Evolutionary conservation across 176 grass and related monocot genomes (phyloP).

Genomic region (Oryza meyeriana): DNA sequence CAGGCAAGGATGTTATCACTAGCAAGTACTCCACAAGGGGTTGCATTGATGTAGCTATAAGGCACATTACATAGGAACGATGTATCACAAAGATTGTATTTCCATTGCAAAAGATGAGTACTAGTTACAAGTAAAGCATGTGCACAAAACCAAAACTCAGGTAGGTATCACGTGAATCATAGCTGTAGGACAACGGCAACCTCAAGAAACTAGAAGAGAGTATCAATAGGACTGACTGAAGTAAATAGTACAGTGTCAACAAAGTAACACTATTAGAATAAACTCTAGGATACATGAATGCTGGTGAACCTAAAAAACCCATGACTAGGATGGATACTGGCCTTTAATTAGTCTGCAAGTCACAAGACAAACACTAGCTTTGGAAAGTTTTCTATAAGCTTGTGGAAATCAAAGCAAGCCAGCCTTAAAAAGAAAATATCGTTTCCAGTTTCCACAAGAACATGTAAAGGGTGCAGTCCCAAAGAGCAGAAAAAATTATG

Average conservation of each 20-base stretch:
- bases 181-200: not conserved
- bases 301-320: not conserved
- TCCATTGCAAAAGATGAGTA: not conserved
- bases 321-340: not conserved
- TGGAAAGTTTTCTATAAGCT: not conserved
- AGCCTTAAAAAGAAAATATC: not conserved
- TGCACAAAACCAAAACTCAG: not conserved
- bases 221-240: not conserved
- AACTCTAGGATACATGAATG: constrained; percentile 2
- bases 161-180: not conserved
- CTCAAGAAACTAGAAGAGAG: constrained; percentile 2
- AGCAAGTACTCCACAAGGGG: not conserved
- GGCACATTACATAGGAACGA: not conserved
- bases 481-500: constrained; percentile 8
- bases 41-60: not conserved
- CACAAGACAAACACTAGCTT: not conserved
- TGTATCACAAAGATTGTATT: not conserved
- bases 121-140: not conserved
- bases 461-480: not conserved
- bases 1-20: not conserved
- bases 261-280: not conserved
- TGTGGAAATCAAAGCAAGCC: not conserved
- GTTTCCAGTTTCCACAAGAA: not conserved
- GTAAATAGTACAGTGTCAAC: not conserved
- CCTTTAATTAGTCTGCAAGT: not conserved